A percentile compares a stretch with the other conserved stretches of the same genome.
phyloP scores from a whole-genome alignment of 2,329 filamentous ascomycete genomes.

The Colletotrichum sp. region DNA sequence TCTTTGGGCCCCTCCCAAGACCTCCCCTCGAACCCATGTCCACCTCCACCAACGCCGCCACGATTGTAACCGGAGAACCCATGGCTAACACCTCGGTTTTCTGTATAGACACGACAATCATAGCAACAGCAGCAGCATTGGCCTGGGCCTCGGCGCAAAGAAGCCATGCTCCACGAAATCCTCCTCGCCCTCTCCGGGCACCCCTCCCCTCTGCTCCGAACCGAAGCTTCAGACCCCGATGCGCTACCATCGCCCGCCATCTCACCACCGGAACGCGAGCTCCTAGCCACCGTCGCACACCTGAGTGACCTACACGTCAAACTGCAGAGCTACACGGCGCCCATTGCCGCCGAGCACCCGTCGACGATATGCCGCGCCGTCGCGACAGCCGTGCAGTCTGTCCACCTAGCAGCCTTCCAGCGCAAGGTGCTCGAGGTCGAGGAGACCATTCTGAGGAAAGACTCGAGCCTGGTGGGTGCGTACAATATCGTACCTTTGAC shows the following conservation, averaged over 20 bases:
- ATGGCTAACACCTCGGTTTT: not conserved
- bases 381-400: conserved; percentile 75
- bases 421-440: conserved; percentile 86
- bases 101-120: not conserved
- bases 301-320: conserved; percentile 80
- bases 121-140: not conserved
- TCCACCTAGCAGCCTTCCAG: conserved; percentile 82
- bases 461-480: conserved; percentile 82
- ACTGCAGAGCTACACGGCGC: conserved; percentile 69
- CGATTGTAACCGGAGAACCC: not conserved
- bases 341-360: conserved; percentile 72
- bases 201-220: conserved; percentile 83
- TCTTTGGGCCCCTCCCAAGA: conserved; percentile 17
- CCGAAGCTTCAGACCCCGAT: conserved; percentile 49
- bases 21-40: not conserved
- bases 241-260: conserved; percentile 50
- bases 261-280: conserved; percentile 81
- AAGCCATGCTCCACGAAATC: conserved; percentile 94
- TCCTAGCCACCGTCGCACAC: conserved; percentile 78
- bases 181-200: conserved; percentile 95
- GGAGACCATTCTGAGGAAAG: conserved; percentile 73
- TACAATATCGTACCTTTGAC: conserved; percentile 95
- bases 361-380: conserved; percentile 89
- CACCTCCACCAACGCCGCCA: not conserved
- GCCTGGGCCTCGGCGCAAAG: not conserved